phyloP scores from a whole-genome alignment of 371 early-diverging fungal species.

The Lichtheimia ornata region DNA sequence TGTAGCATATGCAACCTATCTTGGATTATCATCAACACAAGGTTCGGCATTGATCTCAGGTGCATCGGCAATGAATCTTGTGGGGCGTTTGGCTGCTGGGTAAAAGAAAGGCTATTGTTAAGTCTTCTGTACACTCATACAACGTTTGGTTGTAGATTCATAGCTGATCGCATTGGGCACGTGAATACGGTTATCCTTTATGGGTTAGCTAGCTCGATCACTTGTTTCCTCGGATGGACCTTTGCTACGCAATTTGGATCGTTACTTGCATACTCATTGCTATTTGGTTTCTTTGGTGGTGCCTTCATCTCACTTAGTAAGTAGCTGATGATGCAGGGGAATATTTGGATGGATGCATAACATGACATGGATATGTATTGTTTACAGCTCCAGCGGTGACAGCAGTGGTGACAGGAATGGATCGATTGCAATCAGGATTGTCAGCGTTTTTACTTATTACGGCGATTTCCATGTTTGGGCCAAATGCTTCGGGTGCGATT shows the following conservation, averaged over 20 bases:
- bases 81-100: slow-evolving; percentile 51
- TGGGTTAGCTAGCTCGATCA: background rate
- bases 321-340: background rate
- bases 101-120: background rate
- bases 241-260: slow-evolving; percentile 26
- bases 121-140: background rate
- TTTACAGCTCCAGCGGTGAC: slow-evolving; percentile 19
- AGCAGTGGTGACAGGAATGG: slow-evolving; percentile 16
- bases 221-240: slow-evolving; percentile 28
- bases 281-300: slow-evolving; percentile 30
- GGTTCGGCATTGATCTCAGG: slow-evolving; percentile 19
- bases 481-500: slow-evolving; percentile 23
- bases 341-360: too few relatives aligned
- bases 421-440: slow-evolving; percentile 18
- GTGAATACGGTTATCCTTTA: slow-evolving; percentile 15
- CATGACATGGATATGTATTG: background rate
- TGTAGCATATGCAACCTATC: slow-evolving; percentile 19
- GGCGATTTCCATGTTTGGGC: slow-evolving; percentile 19
- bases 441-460: slow-evolving; percentile 21
- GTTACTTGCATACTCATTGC: slow-evolving; percentile 19
- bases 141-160: background rate
- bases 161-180: slow-evolving; percentile 15
- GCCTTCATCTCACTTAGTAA: slow-evolving; percentile 19
- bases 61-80: slow-evolving; percentile 46
- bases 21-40: slow-evolving; percentile 18